Evolutionary conservation across 2,329 filamentous ascomycete species (phyloP), one percentile per base, ranked within the genome.

Genomic region (Scopulariopsis brevicaulis): DNA sequence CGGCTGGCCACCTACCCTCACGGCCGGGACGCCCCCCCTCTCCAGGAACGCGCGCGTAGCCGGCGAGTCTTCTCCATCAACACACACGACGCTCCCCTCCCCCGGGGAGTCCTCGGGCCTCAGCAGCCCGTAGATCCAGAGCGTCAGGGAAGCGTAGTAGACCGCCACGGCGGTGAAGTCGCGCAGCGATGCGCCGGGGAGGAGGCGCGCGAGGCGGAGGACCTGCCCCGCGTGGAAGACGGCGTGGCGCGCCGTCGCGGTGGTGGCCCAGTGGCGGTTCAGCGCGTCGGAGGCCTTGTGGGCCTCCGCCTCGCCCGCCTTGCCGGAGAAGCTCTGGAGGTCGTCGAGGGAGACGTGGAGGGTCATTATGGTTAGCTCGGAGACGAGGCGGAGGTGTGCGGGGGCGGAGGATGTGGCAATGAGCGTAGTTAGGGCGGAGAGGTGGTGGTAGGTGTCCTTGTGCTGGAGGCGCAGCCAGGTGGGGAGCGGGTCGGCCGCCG

Each of bases 51-150:
- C 52, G 18, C 56, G 56, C 14, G 56, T 50, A 20, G 37, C 18
- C 5, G 56, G 51, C 35, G 40, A 34, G 24, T 46, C 51, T 12
- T 59, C 46, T 67, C 68, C 53, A 59, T 66, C 28, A 66, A 67
- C 54, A 8, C 28, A 32, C 63, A 56, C 10, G 61, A 64, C 56
- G 61, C 56, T 2, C 70, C 64, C 0, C 73, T 73, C 22, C 73
- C 72, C 46, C 24, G 75, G 74, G 1, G 78, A 5, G 78, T 79
- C 46, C 82, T 73, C 0, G 67, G 69, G 48, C 85, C 74, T 64
- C 84, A 88, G n/a, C 77, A 89, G 79, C 0, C 85, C 84, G 62
- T 86, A 88, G 0, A 80, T 80, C 87, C 87, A 90, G 48, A 90
- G 72, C 0, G 82, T 81, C 4, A 90, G 72, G 14, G 80, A 77